Evolutionary conservation across 345 rosid genomes (phyloP), one percentile per base, ranked within the genome.

Genomic region (Heritiera littoralis): DNA sequence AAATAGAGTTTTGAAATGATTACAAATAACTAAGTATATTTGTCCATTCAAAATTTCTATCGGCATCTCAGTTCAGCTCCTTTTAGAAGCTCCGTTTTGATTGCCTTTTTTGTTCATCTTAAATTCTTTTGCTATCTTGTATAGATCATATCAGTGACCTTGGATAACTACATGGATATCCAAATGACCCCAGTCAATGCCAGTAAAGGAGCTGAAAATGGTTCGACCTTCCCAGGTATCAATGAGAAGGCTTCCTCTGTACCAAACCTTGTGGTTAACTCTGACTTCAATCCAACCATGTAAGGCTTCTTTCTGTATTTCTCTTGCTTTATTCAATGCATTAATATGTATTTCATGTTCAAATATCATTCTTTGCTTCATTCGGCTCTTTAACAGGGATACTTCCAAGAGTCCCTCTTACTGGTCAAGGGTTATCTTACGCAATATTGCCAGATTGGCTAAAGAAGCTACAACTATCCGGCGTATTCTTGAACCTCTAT

Each of bases 401-500:
- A 82, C 87, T 77, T 88, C 92, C 46, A 88, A 84, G 87, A 86
- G 87, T 86, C 98, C 98, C 48, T 89, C 92, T 67, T 91, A 91
- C 86, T 93, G 98, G 98, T 90, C 98, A 45, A 87, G 89, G 84
- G 87, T 90, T 81, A 89, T 95, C 86, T 88, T 95, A 65, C 79
- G 83, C 58, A 93, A 92, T 82, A 91, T 93, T 81, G 98, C 98
- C 77, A 83, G 84, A 76, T 81, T 93, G 85, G 94, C 98, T 18
- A 95, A 90, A 82, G 98, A 93, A 90, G 90, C 91, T 65, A 87
- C 97, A 41, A 93, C 96, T 20, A 90, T 95, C 72, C 88, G 98
- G 5, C 97, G 97, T 74, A 90, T 93, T 70, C 92, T 95, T 52
- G 98, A 95, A 82, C 98, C 98, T n/a, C 93, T 95, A 1, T 79